Percentiles rank a stretch among this genome's conserved stretches.
phyloP scores from a whole-genome alignment of 176 grass and related monocot genomes.

The Themeda triandra region DNA sequence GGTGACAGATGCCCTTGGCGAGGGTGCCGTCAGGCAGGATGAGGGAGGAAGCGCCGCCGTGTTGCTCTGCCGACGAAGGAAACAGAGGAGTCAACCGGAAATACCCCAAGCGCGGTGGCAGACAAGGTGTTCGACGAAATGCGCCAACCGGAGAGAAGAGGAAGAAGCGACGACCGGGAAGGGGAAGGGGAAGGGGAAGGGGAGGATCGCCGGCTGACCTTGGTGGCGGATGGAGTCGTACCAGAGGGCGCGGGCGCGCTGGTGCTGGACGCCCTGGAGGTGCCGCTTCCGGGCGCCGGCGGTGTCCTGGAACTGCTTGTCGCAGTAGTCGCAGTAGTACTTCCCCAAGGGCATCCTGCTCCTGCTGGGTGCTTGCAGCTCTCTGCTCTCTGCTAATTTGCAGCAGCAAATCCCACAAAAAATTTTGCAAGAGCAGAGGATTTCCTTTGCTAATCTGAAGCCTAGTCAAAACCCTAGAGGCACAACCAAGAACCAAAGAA shows the following conservation, averaged over 20 bases:
- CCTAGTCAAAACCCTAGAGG: background rate
- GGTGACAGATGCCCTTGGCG: constrained; percentile 61
- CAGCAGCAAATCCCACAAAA: background rate
- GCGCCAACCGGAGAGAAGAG: background rate
- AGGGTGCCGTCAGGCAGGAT: constrained; percentile 45
- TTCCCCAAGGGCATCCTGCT: constrained; percentile 65
- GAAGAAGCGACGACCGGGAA: background rate
- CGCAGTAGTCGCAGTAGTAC: constrained; percentile 95
- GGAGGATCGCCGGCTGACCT: background rate
- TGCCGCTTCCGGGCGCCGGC: constrained; percentile 74
- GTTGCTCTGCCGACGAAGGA: constrained; percentile 30
- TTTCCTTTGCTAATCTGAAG: background rate
- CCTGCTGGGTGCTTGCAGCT: background rate
- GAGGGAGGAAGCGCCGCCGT: constrained; percentile 28
- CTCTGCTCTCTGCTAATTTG: background rate
- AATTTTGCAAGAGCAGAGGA: background rate
- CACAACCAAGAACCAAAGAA: too few species aligned
- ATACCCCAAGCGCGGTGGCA: background rate
- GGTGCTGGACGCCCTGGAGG: constrained; percentile 63
- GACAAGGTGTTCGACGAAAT: constrained; percentile 40
- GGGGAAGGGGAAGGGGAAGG: background rate
- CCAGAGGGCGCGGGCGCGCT: constrained; percentile 70
- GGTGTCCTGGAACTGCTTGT: constrained; percentile 97
- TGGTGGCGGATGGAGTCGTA: constrained; percentile 67
- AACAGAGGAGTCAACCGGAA: background rate